Evolutionary conservation across 2,329 filamentous ascomycete genomes (phyloP).

Genomic region (Phaeosphaeriaceae sp.): DNA sequence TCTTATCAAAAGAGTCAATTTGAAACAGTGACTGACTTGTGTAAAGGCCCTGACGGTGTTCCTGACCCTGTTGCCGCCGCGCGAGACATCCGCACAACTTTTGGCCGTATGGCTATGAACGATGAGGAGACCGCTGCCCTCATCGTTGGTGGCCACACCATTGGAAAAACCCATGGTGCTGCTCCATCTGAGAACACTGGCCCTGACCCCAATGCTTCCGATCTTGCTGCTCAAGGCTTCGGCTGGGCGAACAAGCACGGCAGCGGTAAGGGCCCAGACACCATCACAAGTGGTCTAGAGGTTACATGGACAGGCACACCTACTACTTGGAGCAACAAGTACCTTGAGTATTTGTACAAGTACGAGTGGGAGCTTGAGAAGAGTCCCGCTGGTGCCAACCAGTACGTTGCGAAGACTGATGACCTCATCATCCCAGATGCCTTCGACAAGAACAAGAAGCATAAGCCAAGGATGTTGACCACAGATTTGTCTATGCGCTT

Average conservation of each 20-base stretch:
- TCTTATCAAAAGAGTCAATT: background rate
- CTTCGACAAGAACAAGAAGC: slow-evolving; percentile 73
- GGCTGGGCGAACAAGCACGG: slow-evolving; percentile 73
- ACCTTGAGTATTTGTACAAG: slow-evolving; percentile 77
- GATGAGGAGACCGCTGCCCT: slow-evolving; percentile 82
- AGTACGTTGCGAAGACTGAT: slow-evolving; percentile 75
- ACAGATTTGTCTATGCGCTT: slow-evolving; percentile 75
- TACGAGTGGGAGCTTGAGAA: slow-evolving; percentile 79
- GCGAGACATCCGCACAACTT: slow-evolving; percentile 75
- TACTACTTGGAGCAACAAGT: slow-evolving; percentile 76
- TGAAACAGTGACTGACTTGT: slow-evolving; percentile 4
- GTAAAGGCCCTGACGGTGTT: slow-evolving; percentile 70
- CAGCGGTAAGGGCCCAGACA: slow-evolving; percentile 71
- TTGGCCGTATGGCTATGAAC: slow-evolving; percentile 82
- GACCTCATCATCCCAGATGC: slow-evolving; percentile 73
- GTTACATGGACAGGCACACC: slow-evolving; percentile 81
- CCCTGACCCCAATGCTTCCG: slow-evolving; percentile 69
- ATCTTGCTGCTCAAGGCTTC: slow-evolving; percentile 70
- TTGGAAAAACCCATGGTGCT: slow-evolving; percentile 83
- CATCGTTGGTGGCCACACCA: slow-evolving; percentile 78
- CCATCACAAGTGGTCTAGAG: slow-evolving; percentile 78
- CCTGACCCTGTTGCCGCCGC: slow-evolving; percentile 74
- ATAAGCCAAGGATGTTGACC: slow-evolving; percentile 76
- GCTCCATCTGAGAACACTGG: slow-evolving; percentile 68
- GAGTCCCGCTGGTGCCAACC: slow-evolving; percentile 76